These are phyloP conservation scores for Nelumbo lutea DNA, from an alignment of 164 flowering plant species.

Conservation along the genomic window DNA sequence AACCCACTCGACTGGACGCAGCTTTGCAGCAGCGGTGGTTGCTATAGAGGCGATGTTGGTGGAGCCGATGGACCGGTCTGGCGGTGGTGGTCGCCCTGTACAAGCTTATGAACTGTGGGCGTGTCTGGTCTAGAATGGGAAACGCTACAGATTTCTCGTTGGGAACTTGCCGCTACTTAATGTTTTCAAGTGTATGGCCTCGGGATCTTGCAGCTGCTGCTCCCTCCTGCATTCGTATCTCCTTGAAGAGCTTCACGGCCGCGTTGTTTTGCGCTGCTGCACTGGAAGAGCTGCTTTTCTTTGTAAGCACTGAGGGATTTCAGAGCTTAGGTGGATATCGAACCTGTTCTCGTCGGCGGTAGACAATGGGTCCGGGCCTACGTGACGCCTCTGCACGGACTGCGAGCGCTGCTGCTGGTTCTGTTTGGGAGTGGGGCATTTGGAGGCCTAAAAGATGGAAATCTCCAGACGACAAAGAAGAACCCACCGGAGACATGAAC, in stretches of 20 bases:
- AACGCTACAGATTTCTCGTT: background rate
- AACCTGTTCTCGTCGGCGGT: conserved; percentile 15
- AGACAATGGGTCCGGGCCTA: conserved; percentile 6
- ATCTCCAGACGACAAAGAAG: conserved; percentile 23
- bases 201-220: background rate
- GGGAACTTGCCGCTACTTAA: conserved; percentile 2
- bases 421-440: conserved; percentile 16
- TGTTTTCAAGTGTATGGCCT: background rate
- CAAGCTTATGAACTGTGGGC: conserved; percentile 8
- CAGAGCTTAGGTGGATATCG: conserved; percentile 12
- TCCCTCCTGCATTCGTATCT: conserved; percentile 12
- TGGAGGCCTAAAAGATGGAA: conserved; percentile 21
- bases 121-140: conserved; percentile 21
- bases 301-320: conserved; percentile 10
- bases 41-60: background rate
- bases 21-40: conserved; percentile 25
- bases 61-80: conserved; percentile 5
- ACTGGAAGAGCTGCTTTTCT: conserved; percentile 1
- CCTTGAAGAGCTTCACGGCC: conserved; percentile 19
- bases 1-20: conserved; percentile 19
- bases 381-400: conserved; percentile 16
- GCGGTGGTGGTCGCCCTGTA: background rate
- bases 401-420: conserved; percentile 12
- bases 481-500: conserved; percentile 27
- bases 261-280: conserved; percentile 15